Evolutionary conservation across 495 filamentous ascomycete species (phyloP), one percentile per base, ranked within the genome.

Genomic region (Clohesyomyces aquaticus): DNA sequence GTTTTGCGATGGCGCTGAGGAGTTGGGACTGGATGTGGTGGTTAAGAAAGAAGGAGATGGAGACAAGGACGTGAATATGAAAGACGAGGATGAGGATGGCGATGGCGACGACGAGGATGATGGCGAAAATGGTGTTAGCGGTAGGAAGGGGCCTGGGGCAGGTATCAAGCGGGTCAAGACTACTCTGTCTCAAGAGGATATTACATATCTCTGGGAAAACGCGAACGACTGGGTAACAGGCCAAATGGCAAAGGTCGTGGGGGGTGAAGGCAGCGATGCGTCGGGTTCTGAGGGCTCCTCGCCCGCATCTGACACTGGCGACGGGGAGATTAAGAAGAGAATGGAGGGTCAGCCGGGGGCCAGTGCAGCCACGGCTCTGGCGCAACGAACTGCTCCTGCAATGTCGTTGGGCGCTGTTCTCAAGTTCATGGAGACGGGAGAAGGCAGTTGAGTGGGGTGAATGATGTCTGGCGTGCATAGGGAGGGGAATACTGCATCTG

Each of bases 31-130:
- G 25, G 58, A 55, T 19, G 12, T n/a, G n/a, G n/a, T n/a, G n/a
- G n/a, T 29, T 41, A 27, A 4, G 26, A 43, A 56, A 46, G 42
- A 14, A 1, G 4, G 59, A 50, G 54, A 68, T 22, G 60, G 57
- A n/a, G 50, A 67, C 22, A 59, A 74, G 72, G 0, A 75, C 22
- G 77, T 19, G 12, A 52, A 32, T 11, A 52, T 35, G 1, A 55
- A 46, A 18, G 45, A 53, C 4, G 60, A 32, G 18, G 58, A 65
- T 16, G 50, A 53, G 8, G 65, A 69, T 18, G 54, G 54, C 3
- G 66, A 41, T 25, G 70, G 66, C 2, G 71, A 72, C 1, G 71
- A 67, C 1, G 70, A 72, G 9, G 67, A 64, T 10, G 66, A 58
- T 22, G 64, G 60, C 18, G 32, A 55, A 19, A 41, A 56, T 21